Conservation (phyloP, 2,329 filamentous ascomycete species). For the Fusarium sp. region DNA sequence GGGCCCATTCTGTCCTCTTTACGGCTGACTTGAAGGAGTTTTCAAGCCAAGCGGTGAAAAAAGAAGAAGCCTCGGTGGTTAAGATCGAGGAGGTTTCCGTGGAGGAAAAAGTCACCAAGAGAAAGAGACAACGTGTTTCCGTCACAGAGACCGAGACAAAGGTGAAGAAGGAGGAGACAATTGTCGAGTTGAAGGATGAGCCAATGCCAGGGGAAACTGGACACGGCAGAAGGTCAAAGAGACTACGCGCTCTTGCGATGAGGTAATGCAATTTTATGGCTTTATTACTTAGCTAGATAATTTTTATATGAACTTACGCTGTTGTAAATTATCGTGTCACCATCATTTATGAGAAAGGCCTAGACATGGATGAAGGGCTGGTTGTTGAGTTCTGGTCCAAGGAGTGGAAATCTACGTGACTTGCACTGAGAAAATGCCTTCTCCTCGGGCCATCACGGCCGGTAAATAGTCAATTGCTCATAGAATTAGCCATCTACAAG, state of each 20-base stretch:
- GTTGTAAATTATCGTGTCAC: neutral
- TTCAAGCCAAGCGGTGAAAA: constrained; percentile 67
- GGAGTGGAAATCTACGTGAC: neutral
- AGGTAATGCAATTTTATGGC: neutral
- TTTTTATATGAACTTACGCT: too few species aligned
- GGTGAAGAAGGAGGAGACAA: constrained; percentile 29
- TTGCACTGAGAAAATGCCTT: neutral
- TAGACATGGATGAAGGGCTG: neutral
- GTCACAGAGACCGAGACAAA: constrained; percentile 30
- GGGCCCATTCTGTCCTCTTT: constrained; percentile 97
- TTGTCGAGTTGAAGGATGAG: constrained; percentile 27
- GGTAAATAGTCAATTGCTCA: neutral
- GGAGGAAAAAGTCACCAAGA: constrained; percentile 35
- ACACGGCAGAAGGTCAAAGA: constrained; percentile 42
- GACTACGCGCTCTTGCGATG: constrained; percentile 41
- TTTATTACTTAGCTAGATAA: neutral
- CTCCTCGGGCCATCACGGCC: neutral
- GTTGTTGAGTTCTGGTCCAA: neutral
- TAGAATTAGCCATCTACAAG: neutral
- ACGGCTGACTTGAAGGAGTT: constrained; percentile 92
- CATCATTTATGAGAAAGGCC: neutral
- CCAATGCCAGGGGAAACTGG: constrained; percentile 18
- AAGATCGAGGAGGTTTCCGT: constrained; percentile 42
- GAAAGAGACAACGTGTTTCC: constrained; percentile 39
- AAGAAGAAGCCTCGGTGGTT: constrained; percentile 28